Base-by-base conservation (phyloP, 2,329 filamentous ascomycete species). In the Fusarium armeniacum region DNA sequence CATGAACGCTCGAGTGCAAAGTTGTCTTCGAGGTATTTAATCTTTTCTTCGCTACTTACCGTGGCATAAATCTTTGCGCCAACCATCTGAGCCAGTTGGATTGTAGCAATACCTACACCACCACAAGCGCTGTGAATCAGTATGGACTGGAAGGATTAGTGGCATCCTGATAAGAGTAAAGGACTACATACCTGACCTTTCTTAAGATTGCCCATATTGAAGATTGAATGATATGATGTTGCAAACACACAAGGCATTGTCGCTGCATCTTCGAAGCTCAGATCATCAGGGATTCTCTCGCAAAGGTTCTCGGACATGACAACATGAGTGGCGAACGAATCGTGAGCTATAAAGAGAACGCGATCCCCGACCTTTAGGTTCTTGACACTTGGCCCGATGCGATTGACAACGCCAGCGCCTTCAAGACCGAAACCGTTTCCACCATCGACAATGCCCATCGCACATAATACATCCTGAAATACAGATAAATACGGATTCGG, bases 221-320 rank as follows among this genome's bases (percentile, higher is more conserved):
- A 58, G 15, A 59, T 45, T 6, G 56, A 59, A 8, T 56, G 36
- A 18, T 45, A 45, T 1, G 50, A 45, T 6, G 56, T 59, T 1
- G 56, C 50, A 45, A 56, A 59, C 2, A 59, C 56, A 6, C 50
- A 56, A 9, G 56, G 56, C 10, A 59, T 56, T 3, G 40, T 59
- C 18, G 56, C 56, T 10, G 56, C 56, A 9, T 56, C 40, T n/a
- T 59, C 56, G 18, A 45, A 59, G 4, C 26, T n/a, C 2, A 59
- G 40, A 22, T 46, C 18, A 7, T 40, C 50, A 4, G 56, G 50
- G 15, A 59, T 59, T 16, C 11, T 54, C 18, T 58, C 47, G 9
- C 55, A 58, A 8, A 58, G 55, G 9, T 44, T 54, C 15, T 54
- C 47, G 1, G 47, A 54, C 10, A 54, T 40, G 3, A 24, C 15